Evolutionary conservation across 345 rosid species (phyloP).

Genomic region (Trapa bicornis): DNA sequence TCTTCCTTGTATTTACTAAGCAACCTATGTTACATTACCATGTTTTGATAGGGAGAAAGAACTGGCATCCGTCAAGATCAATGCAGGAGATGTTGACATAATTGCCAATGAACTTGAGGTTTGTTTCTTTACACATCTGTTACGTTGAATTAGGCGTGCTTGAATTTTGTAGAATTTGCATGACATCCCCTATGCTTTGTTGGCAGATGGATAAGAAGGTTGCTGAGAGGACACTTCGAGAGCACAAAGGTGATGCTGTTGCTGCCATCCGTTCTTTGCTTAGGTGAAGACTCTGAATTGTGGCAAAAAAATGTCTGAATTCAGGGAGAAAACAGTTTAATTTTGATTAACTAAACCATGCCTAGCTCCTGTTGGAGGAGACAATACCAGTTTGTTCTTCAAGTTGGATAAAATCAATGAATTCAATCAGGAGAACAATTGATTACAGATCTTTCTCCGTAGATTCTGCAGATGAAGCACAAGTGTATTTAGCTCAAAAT

Average conservation of each 20-base stretch:
- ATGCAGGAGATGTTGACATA: slow-evolving; percentile 77
- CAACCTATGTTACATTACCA: neutral
- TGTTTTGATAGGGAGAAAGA: slow-evolving; percentile 58
- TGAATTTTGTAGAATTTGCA: neutral
- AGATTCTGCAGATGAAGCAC: no score
- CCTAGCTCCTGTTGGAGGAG: neutral
- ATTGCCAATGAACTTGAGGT: slow-evolving; percentile 95
- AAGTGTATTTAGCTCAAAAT: no score
- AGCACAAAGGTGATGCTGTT: slow-evolving; percentile 93
- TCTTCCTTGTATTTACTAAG: neutral
- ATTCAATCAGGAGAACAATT: neutral
- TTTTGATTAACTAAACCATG: no score
- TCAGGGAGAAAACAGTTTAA: neutral
- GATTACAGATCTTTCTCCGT: no score
- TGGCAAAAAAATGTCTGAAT: no score
- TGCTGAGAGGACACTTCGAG: slow-evolving; percentile 85
- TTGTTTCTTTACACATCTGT: slow-evolving; percentile 3
- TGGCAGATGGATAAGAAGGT: slow-evolving; percentile 70
- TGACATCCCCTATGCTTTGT: neutral
- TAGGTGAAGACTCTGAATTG: slow-evolving; percentile 13
- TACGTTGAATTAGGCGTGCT: slow-evolving; percentile 2
- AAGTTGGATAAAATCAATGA: neutral
- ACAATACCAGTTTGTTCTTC: neutral
- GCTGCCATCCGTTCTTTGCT: slow-evolving; percentile 81
- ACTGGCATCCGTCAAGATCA: slow-evolving; percentile 93